Evolutionary conservation across 345 rosid species (phyloP).

Genomic region (Brassica cretica): DNA sequence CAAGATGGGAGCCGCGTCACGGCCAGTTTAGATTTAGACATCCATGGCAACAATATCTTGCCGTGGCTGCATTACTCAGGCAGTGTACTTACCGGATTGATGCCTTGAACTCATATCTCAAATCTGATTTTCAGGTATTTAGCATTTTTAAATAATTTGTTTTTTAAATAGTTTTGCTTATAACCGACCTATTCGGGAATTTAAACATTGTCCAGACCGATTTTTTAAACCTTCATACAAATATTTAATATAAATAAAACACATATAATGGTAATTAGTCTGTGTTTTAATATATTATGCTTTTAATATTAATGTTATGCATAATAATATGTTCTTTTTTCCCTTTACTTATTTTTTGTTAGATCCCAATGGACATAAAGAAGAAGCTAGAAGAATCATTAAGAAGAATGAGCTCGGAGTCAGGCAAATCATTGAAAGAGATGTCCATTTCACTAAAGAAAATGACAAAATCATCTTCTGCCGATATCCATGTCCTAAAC

Average conservation of each 20-base stretch:
- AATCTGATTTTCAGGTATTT: conserved; percentile 49
- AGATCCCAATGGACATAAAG: conserved; percentile 51
- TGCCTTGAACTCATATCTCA: conserved; percentile 58
- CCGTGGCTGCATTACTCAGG: conserved; percentile 61
- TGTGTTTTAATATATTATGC: not conserved
- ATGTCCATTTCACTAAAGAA: conserved; percentile 50
- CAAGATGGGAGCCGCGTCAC: conserved; percentile 97
- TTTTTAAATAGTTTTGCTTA: not conserved
- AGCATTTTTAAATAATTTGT: not conserved
- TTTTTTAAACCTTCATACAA: not conserved
- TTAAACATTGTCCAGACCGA: not conserved
- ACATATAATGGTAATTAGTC: not conserved
- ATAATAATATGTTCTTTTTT: not conserved
- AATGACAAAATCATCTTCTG: conserved; percentile 47
- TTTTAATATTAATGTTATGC: conserved; percentile 13
- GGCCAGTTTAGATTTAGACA: conserved; percentile 72
- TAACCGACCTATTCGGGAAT: not conserved
- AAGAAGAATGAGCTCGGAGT: conserved; percentile 54
- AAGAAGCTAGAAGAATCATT: conserved; percentile 47
- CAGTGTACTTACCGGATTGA: conserved; percentile 69
- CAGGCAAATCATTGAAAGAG: conserved; percentile 57
- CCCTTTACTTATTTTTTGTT: not conserved
- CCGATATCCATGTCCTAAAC: conserved; percentile 46
- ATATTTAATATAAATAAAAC: not conserved
- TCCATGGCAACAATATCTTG: conserved; percentile 73